Evolutionary conservation across 2,329 filamentous ascomycete genomes (phyloP), one percentile per base, ranked within the genome.

Genomic region (Aspergillus alliaceus): DNA sequence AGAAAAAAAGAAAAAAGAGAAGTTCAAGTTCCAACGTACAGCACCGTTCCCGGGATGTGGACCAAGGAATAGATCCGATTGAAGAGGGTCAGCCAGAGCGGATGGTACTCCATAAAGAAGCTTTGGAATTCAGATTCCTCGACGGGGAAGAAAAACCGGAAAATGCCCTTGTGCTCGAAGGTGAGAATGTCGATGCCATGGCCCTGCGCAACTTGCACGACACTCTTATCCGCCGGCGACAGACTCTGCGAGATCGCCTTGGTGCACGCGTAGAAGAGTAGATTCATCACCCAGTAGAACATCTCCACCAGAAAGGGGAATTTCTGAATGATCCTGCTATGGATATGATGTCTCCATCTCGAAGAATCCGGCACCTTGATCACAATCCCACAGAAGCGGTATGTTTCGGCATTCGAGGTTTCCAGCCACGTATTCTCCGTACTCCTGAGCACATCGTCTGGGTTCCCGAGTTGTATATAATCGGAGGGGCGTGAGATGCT

Each of bases 271-370:
- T 89, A 89, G 68, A 87, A 86, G 46, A 81, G 77, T 61, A 86
- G 83, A 66, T 86, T 88, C 64, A 89, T 79, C 42, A 82, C 79
- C 87, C 87, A 90, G 75, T 90, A 90, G 70, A 89, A 89, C 85
- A 90, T 89, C 71, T 90, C 87, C 49, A 90, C 80, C 54, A 90
- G 71, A 67, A 90, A 90, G 4, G 87, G 87, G 62, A 86, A 88
- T 66, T 86, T 86, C 69, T 87, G 83, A 57, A 89, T 76, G 54
- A 89, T 79, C 25, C 85, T 79, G 59, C 83, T 87, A 69, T 88
- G 86, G 49, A 82, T 69, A 67, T 87, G 74, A 58, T 82, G 78
- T 37, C 80, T 78, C 70, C 87, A 89, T n/a, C 83, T 80, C 3
- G 82, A 82, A 2, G 84, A 83, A 64, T 86, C 86, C 11, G 84